phyloP scores from a whole-genome alignment of 495 filamentous ascomycete genomes.

The Polyplosphaeria fusca region DNA sequence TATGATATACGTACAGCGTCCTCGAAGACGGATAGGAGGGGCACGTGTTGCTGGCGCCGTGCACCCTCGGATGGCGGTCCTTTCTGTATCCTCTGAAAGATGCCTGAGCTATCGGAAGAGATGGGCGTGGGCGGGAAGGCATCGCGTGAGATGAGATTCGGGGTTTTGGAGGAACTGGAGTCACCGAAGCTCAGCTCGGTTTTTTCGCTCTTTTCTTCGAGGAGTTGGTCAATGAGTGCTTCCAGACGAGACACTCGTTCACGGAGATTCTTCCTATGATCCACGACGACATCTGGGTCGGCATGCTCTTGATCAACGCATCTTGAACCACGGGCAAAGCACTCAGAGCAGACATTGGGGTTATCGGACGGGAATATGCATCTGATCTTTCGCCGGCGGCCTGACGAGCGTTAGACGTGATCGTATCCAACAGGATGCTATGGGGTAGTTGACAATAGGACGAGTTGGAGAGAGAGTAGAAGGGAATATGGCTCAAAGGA shows the following conservation, averaged over 20 bases:
- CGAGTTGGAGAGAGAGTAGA: background rate
- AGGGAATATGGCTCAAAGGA: background rate
- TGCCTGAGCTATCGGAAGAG: conserved; percentile 24
- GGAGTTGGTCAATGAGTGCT: conserved; percentile 35
- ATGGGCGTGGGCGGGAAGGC: conserved; percentile 30
- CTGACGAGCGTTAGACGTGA: conserved; percentile 17
- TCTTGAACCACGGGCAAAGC: conserved; percentile 37
- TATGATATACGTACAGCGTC: conserved; percentile 31
- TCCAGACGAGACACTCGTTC: conserved; percentile 38
- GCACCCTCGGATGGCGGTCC: background rate
- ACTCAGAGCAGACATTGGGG: conserved; percentile 37
- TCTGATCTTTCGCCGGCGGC: conserved; percentile 37
- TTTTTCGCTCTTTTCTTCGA: conserved; percentile 31
- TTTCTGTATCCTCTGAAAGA: conserved; percentile 8
- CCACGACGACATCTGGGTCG: conserved; percentile 32
- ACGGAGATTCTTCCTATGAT: conserved; percentile 40
- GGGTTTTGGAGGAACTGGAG: conserved; percentile 24
- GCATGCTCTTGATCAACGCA: conserved; percentile 40
- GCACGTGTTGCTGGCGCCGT: conserved; percentile 24
- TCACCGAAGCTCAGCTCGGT: conserved; percentile 1
- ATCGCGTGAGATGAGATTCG: conserved; percentile 4
- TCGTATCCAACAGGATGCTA: background rate
- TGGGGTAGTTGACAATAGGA: background rate
- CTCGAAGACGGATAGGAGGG: conserved; percentile 32
- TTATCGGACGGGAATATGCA: conserved; percentile 38